Conservation (phyloP, 148 eudicot genomes). For the Silene conica region DNA sequence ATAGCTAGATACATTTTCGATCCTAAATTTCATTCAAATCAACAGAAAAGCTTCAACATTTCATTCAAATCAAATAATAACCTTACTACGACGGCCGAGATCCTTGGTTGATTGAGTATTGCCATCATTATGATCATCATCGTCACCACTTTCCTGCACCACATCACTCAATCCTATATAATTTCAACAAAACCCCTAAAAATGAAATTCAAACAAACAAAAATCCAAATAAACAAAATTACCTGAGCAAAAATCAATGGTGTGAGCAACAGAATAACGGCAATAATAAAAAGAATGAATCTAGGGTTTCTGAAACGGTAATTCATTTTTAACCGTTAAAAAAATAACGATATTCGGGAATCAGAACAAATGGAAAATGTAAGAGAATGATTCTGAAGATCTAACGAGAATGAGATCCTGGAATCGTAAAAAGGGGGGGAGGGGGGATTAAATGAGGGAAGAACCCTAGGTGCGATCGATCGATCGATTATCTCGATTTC, state of each 20-base stretch:
- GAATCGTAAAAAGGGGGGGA: slow-evolving; percentile 1
- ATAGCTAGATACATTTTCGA: background rate
- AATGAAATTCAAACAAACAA: background rate
- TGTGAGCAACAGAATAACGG: slow-evolving; percentile 19
- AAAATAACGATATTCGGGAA: background rate
- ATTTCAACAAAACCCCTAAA: background rate
- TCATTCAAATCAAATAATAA: slow-evolving; percentile 16
- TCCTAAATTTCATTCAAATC: background rate
- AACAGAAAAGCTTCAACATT: background rate
- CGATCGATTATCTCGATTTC: background rate
- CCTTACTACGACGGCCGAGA: slow-evolving; percentile 82
- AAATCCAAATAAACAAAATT: background rate
- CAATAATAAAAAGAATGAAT: slow-evolving; percentile 6
- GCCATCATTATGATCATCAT: slow-evolving; percentile 25
- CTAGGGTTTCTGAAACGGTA: slow-evolving; percentile 25
- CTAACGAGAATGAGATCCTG: background rate
- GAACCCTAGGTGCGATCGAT: background rate
- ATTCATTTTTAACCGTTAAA: slow-evolving; percentile 9
- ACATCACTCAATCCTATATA: background rate
- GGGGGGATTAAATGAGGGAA: background rate
- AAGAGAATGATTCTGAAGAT: background rate
- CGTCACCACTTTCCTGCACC: slow-evolving; percentile 37
- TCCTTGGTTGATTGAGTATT: slow-evolving; percentile 36
- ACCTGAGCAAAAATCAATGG: slow-evolving; percentile 36
- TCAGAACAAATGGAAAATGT: background rate